These are phyloP conservation scores for Bathelium albidoporum DNA, from an alignment of 495 filamentous ascomycete genomes.

Conservation along the genomic window DNA sequence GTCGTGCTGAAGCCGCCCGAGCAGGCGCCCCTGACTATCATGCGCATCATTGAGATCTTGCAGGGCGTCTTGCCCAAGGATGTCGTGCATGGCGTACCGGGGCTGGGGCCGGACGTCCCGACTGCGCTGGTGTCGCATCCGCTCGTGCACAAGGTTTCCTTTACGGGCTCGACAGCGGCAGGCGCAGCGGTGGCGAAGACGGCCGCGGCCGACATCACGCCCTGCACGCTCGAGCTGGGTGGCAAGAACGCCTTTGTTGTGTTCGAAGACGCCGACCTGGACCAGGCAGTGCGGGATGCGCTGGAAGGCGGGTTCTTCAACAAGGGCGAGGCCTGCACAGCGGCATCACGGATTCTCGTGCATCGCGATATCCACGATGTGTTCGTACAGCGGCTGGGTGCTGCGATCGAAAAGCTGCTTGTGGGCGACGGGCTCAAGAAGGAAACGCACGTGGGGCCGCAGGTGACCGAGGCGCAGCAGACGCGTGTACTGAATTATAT, in stretches of 20 bases:
- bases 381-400: constrained; percentile 6
- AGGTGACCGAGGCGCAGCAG: constrained; percentile 8
- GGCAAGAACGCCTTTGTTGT: constrained; percentile 14
- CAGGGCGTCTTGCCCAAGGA: constrained; percentile 10
- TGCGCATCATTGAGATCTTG: constrained; percentile 7
- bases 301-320: constrained; percentile 5
- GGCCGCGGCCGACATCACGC: constrained; percentile 6
- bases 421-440: constrained; percentile 9
- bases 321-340: constrained; percentile 10
- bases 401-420: constrained; percentile 1
- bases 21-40: constrained; percentile 9
- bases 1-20: constrained; percentile 14
- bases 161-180: constrained; percentile 8
- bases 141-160: constrained; percentile 7
- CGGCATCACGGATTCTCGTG: constrained; percentile 4
- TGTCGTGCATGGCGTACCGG: constrained; percentile 10
- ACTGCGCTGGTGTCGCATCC: constrained; percentile 6
- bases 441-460: constrained; percentile 8
- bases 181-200: constrained; percentile 4
- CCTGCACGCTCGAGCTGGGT: constrained; percentile 8
- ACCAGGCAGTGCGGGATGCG: constrained; percentile 8
- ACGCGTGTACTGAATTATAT: constrained; percentile 8
- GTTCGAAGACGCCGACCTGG: constrained; percentile 15
- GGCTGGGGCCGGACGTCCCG: constrained; percentile 6
- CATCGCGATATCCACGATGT: constrained; percentile 8